Base-by-base conservation (phyloP, 2,329 filamentous ascomycete species). In the Colletotrichum melonis region DNA sequence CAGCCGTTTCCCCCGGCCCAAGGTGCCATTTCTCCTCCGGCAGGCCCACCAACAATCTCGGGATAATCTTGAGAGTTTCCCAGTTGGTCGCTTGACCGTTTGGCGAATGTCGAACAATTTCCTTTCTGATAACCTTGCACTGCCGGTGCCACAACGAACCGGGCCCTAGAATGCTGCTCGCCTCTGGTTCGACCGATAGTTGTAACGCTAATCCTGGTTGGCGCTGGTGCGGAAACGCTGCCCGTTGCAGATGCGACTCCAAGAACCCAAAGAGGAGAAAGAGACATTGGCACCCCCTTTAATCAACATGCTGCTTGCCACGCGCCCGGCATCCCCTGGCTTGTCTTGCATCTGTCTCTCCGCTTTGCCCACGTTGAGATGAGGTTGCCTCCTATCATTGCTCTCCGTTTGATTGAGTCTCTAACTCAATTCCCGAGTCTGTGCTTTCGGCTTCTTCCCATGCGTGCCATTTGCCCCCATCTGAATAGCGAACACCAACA, bases 201-300 rank as follows among this genome's bases (percentile, higher is more conserved):
- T n/a, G n/a, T 24, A 30, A 24, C 68, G 62, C 72, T 74, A 72
- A 57, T 19, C 72, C 69, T 30, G 38, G 63, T 72, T 38, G 68
- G 59, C 54, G 55, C 57, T 72, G 72, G 72, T 72, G 72, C 42
- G 68, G 68, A 72, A 74, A 72, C 68, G 72, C 68, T 67, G 69
- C 42, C 69, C 63, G 72, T 74, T 63, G 72, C 68, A 72, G 68
- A 67, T 62, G 67, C 60, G 56, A 63, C 68, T 72, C 63, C 68
- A 63, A 59, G 69, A 70, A 55, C 60, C 69, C 46, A 56, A 56
- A 73, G 67, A 70, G 70, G 70, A 73, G 67, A 35, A 65, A 24
- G 46, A 67, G 68, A 72, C 68, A 68, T 72, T 74, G 72, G 72
- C 72, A 63, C 57, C 72, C 68, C 72, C 72, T 74, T 74, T 67